A percentile compares a stretch with the other conserved stretches of the same genome.
phyloP scores from a whole-genome alignment of 169 alveolate species.

The Cryptosporidium viatorum region DNA sequence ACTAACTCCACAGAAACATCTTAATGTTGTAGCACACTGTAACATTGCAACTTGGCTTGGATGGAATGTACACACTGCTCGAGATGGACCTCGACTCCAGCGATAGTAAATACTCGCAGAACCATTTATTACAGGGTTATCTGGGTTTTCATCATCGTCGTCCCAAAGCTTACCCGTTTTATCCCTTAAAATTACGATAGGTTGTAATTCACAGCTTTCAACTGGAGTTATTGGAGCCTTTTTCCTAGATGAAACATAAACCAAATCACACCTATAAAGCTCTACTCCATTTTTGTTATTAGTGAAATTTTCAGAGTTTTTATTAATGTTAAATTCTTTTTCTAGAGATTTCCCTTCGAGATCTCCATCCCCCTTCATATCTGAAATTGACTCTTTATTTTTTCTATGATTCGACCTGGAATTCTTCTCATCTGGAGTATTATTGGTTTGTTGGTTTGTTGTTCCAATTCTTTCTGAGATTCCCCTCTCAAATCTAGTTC shows the following conservation, averaged over 20 bases:
- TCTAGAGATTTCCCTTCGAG: constrained; percentile 13
- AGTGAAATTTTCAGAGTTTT: background rate
- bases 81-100: constrained; percentile 85
- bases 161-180: constrained; percentile 79
- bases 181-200: constrained; percentile 82
- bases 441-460: background rate
- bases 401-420: background rate
- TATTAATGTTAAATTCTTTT: background rate
- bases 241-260: constrained; percentile 78
- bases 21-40: constrained; percentile 82
- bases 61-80: constrained; percentile 85
- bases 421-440: constrained; percentile 8
- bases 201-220: constrained; percentile 84
- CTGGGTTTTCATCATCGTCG: constrained; percentile 76
- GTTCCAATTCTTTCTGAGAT: background rate
- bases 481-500: background rate
- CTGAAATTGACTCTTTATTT: constrained; percentile 4
- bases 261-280: constrained; percentile 78
- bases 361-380: constrained; percentile 3
- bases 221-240: constrained; percentile 83
- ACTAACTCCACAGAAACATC: constrained; percentile 83
- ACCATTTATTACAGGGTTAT: constrained; percentile 77
- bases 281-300: constrained; percentile 35
- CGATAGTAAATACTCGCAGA: constrained; percentile 79
- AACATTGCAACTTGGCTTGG: constrained; percentile 81